Percentiles rank a stretch among this genome's conserved stretches.
phyloP scores from a whole-genome alignment of 2,329 filamentous ascomycete genomes.

The Sordariomycetes sp. region DNA sequence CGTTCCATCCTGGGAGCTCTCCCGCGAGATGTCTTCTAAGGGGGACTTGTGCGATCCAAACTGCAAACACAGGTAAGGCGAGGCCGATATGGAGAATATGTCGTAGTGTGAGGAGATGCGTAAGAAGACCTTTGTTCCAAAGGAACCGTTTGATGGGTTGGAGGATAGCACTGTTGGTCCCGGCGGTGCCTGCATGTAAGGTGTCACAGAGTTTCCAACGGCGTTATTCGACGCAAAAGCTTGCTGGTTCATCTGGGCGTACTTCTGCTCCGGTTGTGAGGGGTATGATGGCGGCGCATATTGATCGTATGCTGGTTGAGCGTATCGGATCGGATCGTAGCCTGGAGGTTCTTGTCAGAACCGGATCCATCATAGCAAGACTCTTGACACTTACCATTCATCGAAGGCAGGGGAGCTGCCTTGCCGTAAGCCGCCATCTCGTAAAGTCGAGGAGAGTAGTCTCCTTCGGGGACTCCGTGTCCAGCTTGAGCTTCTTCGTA shows the following conservation, averaged over 20 bases:
- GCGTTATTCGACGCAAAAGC: slow-evolving; percentile 52
- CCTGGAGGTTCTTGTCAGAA: slow-evolving; percentile 22
- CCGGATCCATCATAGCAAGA: not conserved
- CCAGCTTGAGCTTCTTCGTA: slow-evolving; percentile 47
- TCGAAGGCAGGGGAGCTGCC: slow-evolving; percentile 50
- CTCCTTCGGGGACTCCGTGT: slow-evolving; percentile 44
- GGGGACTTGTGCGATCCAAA: slow-evolving; percentile 70
- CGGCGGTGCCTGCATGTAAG: slow-evolving; percentile 59
- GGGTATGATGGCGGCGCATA: slow-evolving; percentile 39
- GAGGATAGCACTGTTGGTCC: slow-evolving; percentile 57
- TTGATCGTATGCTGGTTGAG: slow-evolving; percentile 45
- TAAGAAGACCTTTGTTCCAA: slow-evolving; percentile 63
- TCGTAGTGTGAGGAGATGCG: slow-evolving; percentile 71
- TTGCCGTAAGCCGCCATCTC: slow-evolving; percentile 59
- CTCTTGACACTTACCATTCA: slow-evolving; percentile 65
- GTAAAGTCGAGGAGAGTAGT: slow-evolving; percentile 36
- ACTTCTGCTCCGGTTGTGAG: slow-evolving; percentile 35
- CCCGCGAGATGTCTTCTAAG: slow-evolving; percentile 51
- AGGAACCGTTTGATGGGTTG: slow-evolving; percentile 57
- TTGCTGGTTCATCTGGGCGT: slow-evolving; percentile 42
- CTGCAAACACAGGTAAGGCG: slow-evolving; percentile 53
- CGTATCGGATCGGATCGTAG: slow-evolving; percentile 53
- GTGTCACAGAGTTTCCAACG: slow-evolving; percentile 54
- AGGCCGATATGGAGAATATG: slow-evolving; percentile 46
- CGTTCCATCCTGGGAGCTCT: slow-evolving; percentile 45